Evolutionary conservation across 352 stramenopile genomes (phyloP).

Genomic region (Blastocystis hominis): DNA sequence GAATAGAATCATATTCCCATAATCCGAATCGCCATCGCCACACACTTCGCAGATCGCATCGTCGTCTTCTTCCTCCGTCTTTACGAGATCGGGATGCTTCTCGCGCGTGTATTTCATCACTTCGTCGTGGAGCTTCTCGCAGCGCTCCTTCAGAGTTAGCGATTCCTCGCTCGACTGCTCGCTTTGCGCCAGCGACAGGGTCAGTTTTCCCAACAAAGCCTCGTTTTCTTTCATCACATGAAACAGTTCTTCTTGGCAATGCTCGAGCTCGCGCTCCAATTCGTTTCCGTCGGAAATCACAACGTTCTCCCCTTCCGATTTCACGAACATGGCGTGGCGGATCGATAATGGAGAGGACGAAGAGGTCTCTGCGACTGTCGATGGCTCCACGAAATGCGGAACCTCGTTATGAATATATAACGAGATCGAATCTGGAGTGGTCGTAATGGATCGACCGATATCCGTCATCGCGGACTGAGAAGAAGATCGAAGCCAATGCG

Average conservation of each 20-base stretch:
- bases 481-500: neutral
- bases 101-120: neutral
- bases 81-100: neutral
- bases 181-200: neutral
- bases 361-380: too few relatives aligned
- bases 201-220: neutral
- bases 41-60: slow-evolving; percentile 70
- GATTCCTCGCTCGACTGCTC: neutral
- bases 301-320: neutral
- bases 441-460: neutral
- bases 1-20: slow-evolving; percentile 78
- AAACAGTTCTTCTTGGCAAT: neutral
- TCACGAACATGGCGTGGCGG: neutral
- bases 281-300: neutral
- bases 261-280: slow-evolving; percentile 1
- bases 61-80: slow-evolving; percentile 45
- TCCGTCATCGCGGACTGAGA: neutral
- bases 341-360: neutral
- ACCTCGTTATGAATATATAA: neutral
- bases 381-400: slow-evolving; percentile 4
- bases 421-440: neutral
- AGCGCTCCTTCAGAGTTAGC: neutral
- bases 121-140: neutral
- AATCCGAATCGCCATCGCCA: slow-evolving; percentile 70
- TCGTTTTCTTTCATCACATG: neutral